Conservation (phyloP, 2,329 filamentous ascomycete genomes). For the Diaporthe sp. region DNA sequence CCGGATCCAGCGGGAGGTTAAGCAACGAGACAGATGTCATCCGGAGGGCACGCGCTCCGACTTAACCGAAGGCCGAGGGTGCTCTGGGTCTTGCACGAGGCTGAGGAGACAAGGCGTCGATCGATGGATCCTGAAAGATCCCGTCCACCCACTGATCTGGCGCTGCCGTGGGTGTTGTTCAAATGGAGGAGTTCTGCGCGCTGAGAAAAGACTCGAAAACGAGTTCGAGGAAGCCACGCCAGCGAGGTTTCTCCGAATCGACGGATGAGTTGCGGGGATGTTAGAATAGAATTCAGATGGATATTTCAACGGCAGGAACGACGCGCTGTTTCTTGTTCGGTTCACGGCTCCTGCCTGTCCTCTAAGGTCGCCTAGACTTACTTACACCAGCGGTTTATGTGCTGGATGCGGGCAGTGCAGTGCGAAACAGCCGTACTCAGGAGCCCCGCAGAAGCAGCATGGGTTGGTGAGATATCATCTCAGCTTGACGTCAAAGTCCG, state of each 20-base stretch:
- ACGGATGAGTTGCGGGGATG: not conserved
- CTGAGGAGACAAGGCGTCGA: slow-evolving; percentile 5
- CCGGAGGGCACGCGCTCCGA: not conserved
- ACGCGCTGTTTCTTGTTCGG: not conserved
- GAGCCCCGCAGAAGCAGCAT: slow-evolving; percentile 10
- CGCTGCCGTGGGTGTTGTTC: not conserved
- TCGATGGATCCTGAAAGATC: slow-evolving; percentile 13
- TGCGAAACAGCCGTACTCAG: slow-evolving; percentile 3
- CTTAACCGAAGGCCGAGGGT: slow-evolving; percentile 14
- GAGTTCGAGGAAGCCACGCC: slow-evolving; percentile 1
- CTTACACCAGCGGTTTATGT: not conserved
- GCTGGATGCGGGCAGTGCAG: not conserved
- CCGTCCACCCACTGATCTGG: not conserved
- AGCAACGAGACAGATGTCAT: slow-evolving; percentile 18
- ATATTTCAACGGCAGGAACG: not conserved
- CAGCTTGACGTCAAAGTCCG: slow-evolving; percentile 21
- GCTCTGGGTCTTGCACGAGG: slow-evolving; percentile 2
- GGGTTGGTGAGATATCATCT: slow-evolving; percentile 5
- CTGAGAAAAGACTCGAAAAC: not conserved
- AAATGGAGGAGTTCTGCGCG: not conserved
- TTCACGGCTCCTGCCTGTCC: not conserved
- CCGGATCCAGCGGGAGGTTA: slow-evolving; percentile 34
- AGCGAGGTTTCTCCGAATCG: slow-evolving; percentile 12
- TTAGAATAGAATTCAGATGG: not conserved
- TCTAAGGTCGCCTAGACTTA: not conserved